These are phyloP conservation scores for Cladophialophora psammophila DNA, from an alignment of 2,329 filamentous ascomycete species.

Conservation along the genomic window DNA sequence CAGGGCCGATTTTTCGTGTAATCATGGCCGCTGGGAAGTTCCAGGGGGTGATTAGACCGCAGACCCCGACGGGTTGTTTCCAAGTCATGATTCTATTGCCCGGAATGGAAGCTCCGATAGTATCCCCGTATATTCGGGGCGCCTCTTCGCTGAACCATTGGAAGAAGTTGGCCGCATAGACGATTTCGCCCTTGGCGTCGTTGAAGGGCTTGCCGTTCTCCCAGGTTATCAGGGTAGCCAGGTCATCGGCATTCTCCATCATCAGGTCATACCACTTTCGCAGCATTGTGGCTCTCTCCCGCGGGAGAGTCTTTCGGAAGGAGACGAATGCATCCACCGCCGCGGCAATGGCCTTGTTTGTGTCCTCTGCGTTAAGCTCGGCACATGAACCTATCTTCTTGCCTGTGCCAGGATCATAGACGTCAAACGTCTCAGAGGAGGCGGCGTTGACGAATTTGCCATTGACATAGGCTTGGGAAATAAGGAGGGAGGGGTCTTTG, in stretches of 20 bases:
- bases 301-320: slow-evolving; percentile 67
- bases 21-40: slow-evolving; percentile 67
- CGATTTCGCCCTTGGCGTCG: slow-evolving; percentile 66
- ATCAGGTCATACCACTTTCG: slow-evolving; percentile 73
- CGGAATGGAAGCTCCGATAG: slow-evolving; percentile 65
- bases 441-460: slow-evolving; percentile 88
- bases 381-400: slow-evolving; percentile 82
- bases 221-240: slow-evolving; percentile 71
- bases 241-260: slow-evolving; percentile 69
- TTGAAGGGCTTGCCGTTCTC: slow-evolving; percentile 73
- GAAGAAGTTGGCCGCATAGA: slow-evolving; percentile 67
- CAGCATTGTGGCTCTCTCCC: slow-evolving; percentile 67
- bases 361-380: slow-evolving; percentile 79
- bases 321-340: slow-evolving; percentile 73
- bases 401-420: slow-evolving; percentile 83
- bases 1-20: slow-evolving; percentile 60
- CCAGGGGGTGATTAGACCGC: slow-evolving; percentile 72
- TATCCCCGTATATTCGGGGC: slow-evolving; percentile 65
- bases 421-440: slow-evolving; percentile 91
- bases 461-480: slow-evolving; percentile 85
- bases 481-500: slow-evolving; percentile 81
- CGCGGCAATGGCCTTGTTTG: slow-evolving; percentile 81
- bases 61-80: slow-evolving; percentile 72
- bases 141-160: slow-evolving; percentile 71
- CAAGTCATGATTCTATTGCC: slow-evolving; percentile 69